Conservation (phyloP, 2,329 filamentous ascomycete genomes). For the Penicillium sp. region DNA sequence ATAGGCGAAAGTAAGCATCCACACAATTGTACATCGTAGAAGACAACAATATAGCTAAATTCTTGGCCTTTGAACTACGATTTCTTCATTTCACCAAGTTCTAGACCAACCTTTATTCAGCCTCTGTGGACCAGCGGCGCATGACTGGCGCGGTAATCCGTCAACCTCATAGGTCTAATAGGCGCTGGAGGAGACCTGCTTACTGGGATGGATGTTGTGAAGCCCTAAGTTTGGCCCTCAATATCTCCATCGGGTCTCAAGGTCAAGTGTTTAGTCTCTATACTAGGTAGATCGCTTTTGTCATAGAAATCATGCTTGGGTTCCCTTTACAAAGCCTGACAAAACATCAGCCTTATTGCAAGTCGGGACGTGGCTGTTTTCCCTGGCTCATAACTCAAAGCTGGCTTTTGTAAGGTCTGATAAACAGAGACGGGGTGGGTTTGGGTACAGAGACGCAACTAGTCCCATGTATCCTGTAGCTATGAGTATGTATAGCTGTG, state of each 20-base stretch:
- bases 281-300: not conserved
- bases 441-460: too few relatives aligned
- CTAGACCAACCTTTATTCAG: not conserved
- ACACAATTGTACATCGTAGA: too few relatives aligned
- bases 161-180: not conserved
- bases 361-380: too few relatives aligned
- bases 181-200: not conserved
- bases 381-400: not conserved
- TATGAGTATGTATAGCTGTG: not conserved
- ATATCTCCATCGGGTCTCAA: not conserved
- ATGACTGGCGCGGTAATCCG: not conserved
- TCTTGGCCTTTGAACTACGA: too few relatives aligned
- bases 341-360: too few relatives aligned
- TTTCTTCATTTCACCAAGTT: not conserved
- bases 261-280: not conserved
- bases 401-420: not conserved
- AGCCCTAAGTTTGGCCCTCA: not conserved
- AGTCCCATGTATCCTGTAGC: not conserved
- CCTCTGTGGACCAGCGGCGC: not conserved
- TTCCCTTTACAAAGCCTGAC: not conserved
- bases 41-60: too few relatives aligned
- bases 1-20: too few relatives aligned
- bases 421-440: too few relatives aligned
- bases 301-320: not conserved
- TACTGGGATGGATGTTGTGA: not conserved